phyloP scores from a whole-genome alignment of 1,284 basidiomycete species.

The Sporisorium graminicola region DNA sequence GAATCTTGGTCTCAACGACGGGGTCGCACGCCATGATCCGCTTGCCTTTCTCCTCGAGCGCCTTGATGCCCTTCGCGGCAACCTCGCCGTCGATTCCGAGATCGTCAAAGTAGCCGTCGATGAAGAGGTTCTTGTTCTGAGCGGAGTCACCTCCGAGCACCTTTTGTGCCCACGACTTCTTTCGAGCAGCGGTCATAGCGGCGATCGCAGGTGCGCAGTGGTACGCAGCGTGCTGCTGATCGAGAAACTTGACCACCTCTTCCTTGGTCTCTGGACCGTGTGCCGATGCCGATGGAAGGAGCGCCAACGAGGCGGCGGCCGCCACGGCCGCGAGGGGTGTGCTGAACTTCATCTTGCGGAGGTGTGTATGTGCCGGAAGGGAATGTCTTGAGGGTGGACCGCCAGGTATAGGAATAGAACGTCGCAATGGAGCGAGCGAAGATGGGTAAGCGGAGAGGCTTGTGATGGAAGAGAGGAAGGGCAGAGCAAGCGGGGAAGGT shows the following conservation, averaged over 20 bases:
- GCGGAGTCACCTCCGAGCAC: constrained; percentile 61
- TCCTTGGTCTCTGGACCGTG: constrained; percentile 66
- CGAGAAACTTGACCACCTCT: constrained; percentile 64
- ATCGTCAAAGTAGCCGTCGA: constrained; percentile 67
- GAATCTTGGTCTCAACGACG: constrained; percentile 63
- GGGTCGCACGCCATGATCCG: constrained; percentile 66
- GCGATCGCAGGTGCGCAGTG: constrained; percentile 70
- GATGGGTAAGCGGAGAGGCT: not conserved
- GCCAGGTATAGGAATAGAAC: not conserved
- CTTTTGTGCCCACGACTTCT: constrained; percentile 62
- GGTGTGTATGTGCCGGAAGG: not conserved
- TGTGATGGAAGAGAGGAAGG: not conserved
- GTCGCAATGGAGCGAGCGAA: constrained; percentile 2
- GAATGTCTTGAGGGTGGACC: not conserved
- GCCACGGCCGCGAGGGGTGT: constrained; percentile 36
- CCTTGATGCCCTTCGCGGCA: constrained; percentile 46
- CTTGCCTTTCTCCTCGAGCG: constrained; percentile 58
- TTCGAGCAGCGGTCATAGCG: constrained; percentile 68
- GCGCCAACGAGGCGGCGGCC: constrained; percentile 33
- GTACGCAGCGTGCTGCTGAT: constrained; percentile 68
- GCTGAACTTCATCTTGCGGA: constrained; percentile 41
- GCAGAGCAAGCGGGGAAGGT: not conserved
- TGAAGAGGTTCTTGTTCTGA: constrained; percentile 68
- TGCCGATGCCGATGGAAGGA: constrained; percentile 50
- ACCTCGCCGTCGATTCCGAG: constrained; percentile 48